Percentiles rank a stretch among this genome's conserved stretches.
These are phyloP conservation scores for Colletotrichum higginsianum DNA, from an alignment of 2,329 filamentous ascomycete genomes.

Conservation along the genomic window DNA sequence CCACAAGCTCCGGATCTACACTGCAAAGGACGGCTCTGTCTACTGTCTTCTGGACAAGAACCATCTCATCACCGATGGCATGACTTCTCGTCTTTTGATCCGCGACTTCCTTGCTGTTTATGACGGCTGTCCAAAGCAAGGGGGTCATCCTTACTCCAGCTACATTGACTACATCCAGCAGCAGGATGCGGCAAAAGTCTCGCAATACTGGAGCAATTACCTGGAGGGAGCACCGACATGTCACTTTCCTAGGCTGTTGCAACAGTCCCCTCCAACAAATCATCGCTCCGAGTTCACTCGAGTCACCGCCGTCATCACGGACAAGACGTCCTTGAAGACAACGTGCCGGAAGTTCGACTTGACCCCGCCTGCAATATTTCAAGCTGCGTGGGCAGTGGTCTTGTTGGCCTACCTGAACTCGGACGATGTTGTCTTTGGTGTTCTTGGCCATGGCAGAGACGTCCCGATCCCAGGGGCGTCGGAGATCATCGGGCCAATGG, in stretches of 20 bases:
- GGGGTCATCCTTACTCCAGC: conserved; percentile 4
- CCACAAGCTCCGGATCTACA: conserved; percentile 13
- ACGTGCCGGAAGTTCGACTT: conserved; percentile 59
- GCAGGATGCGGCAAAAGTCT: conserved; percentile 4
- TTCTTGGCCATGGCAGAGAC: conserved; percentile 71
- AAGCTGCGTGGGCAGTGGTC: conserved; percentile 84
- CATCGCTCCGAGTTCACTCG: conserved; percentile 7
- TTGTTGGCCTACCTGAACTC: conserved; percentile 85
- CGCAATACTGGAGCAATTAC: conserved; percentile 14
- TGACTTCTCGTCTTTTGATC: conserved; percentile 24
- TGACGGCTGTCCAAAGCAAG: neutral
- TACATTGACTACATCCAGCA: conserved; percentile 21
- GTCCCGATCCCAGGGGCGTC: conserved; percentile 62
- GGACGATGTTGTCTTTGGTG: conserved; percentile 79
- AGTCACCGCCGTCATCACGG: neutral
- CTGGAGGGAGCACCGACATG: conserved; percentile 6
- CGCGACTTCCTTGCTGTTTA: conserved; percentile 14
- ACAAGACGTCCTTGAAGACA: neutral
- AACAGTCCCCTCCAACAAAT: neutral
- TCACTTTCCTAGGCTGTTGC: neutral
- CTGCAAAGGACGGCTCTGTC: neutral
- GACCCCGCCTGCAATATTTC: conserved; percentile 82
- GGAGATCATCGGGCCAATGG: conserved; percentile 72
- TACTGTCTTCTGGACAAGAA: conserved; percentile 33
- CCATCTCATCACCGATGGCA: conserved; percentile 32